Evolutionary conservation across 768 basidiomycete genomes (phyloP).

Genomic region (Amanita muscaria): DNA sequence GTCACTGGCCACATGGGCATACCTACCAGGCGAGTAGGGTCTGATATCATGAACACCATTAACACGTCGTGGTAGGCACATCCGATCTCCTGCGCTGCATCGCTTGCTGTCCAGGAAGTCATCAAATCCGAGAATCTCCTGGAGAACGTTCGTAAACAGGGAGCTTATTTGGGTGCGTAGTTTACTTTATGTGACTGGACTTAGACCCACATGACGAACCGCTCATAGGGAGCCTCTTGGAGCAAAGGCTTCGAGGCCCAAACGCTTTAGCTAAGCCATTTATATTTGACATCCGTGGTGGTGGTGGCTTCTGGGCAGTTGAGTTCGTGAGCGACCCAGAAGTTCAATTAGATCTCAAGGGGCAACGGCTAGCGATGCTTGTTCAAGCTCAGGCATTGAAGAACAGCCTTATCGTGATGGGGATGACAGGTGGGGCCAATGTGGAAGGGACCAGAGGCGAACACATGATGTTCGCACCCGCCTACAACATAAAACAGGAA

Average conservation of each 20-base stretch:
- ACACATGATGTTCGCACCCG: constrained; percentile 67
- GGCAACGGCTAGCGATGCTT: constrained; percentile 51
- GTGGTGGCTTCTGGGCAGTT: constrained; percentile 76
- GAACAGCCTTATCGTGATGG: constrained; percentile 66
- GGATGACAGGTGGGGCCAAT: constrained; percentile 60
- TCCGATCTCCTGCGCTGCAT: constrained; percentile 69
- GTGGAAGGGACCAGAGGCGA: constrained; percentile 65
- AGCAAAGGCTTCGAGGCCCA: constrained; percentile 43
- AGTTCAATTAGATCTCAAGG: constrained; percentile 41
- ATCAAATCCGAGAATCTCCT: constrained; percentile 66
- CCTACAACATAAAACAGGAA: constrained; percentile 65
- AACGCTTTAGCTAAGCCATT: constrained; percentile 54
- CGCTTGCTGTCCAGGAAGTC: constrained; percentile 73
- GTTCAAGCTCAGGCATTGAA: constrained; percentile 63
- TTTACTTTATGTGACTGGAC: background rate
- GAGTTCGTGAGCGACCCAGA: constrained; percentile 56
- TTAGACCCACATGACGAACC: too few relatives aligned
- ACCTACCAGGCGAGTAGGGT: constrained; percentile 57
- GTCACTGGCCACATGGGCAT: constrained; percentile 78
- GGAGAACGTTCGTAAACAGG: constrained; percentile 49
- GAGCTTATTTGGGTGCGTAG: constrained; percentile 44
- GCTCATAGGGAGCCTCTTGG: constrained; percentile 37
- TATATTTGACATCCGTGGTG: constrained; percentile 75
- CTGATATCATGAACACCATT: background rate
- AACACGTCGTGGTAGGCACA: constrained; percentile 37